Evolutionary conservation across 805 yeast genomes (phyloP), one percentile per base, ranked within the genome.

Genomic region (Ascoidea rubescens): DNA sequence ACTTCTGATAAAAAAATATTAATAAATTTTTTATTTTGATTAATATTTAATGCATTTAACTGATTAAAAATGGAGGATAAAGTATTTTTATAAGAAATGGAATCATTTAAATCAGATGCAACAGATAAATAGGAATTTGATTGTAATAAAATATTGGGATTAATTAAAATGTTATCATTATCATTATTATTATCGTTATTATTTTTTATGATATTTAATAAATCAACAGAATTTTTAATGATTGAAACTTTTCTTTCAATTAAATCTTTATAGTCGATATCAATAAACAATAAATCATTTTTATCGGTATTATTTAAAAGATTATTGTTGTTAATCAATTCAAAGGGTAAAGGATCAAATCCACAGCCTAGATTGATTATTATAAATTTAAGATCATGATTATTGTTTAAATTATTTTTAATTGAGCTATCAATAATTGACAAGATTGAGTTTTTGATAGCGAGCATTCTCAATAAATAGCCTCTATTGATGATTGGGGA

Each of bases 401-500:
- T 53, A 4, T 53, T 54, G 3, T 56, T 51, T 4, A 57, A 54
- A 1, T 56, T 55, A 4, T 54, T 49, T 1, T 49, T 16, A 5
- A 63, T 58, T 2, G 57, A 62, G 30, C 66, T 62, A 7, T 59
- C 50, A 2, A 75, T 62, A n/a, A 85, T 77, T 31, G 72, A 65
- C 31, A 70, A 65, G 12, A 85, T 68, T 45, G 77, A 65, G 46
- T 71, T 70, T 55, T 77, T 73, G 50, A 87, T 80, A 2, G 87
- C 78, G 58, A 82, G 80, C 79, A 86, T 80, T 53, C 95, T 70
- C 8, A 84, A 69, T 90, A 93, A 86, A 64, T 86, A 86, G 0
- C 95, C 95, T 57, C 95, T 67, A 60, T 87, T 87, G 45, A 86
- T 84, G 4, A 85, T 81, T 0, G 95, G 95, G 0, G 91, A 80